These are phyloP conservation scores for Candida takata DNA, from an alignment of 805 yeast genomes.

Conservation along the genomic window DNA sequence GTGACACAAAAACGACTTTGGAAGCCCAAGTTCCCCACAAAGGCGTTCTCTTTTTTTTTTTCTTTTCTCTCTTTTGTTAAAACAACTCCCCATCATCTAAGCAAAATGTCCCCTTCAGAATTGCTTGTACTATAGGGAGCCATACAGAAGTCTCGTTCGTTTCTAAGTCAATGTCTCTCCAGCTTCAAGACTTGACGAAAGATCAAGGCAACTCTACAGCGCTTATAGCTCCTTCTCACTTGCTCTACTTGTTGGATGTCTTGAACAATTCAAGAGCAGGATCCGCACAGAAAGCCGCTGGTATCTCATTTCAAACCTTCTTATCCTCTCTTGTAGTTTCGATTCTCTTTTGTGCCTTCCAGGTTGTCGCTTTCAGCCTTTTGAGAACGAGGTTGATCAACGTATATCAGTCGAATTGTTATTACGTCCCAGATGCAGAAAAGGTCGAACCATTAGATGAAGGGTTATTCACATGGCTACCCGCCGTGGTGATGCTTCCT, in stretches of 20 bases:
- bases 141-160: too few relatives aligned
- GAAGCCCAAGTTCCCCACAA: too few relatives aligned
- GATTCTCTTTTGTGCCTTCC: slow-evolving; percentile 44
- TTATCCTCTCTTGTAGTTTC: slow-evolving; percentile 51
- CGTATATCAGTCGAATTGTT: slow-evolving; percentile 51
- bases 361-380: slow-evolving; percentile 36
- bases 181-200: neutral
- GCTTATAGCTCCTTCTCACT: slow-evolving; percentile 14
- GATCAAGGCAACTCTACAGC: slow-evolving; percentile 7
- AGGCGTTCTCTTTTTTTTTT: too few relatives aligned
- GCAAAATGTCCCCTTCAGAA: too few relatives aligned
- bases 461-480: slow-evolving; percentile 52
- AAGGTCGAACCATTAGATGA: slow-evolving; percentile 32
- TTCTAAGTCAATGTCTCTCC: too few relatives aligned
- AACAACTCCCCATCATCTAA: too few relatives aligned
- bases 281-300: slow-evolving; percentile 50
- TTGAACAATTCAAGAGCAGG: slow-evolving; percentile 51
- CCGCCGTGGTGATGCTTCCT: slow-evolving; percentile 33
- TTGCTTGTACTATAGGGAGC: too few relatives aligned
- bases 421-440: slow-evolving; percentile 32
- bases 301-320: slow-evolving; percentile 50
- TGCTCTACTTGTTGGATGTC: slow-evolving; percentile 28
- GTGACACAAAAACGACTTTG: too few relatives aligned
- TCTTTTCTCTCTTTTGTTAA: too few relatives aligned
- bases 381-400: slow-evolving; percentile 29